Evolutionary conservation across 768 basidiomycete species (phyloP), one percentile per base, ranked within the genome.

Genomic region (Boletus sensibilis): DNA sequence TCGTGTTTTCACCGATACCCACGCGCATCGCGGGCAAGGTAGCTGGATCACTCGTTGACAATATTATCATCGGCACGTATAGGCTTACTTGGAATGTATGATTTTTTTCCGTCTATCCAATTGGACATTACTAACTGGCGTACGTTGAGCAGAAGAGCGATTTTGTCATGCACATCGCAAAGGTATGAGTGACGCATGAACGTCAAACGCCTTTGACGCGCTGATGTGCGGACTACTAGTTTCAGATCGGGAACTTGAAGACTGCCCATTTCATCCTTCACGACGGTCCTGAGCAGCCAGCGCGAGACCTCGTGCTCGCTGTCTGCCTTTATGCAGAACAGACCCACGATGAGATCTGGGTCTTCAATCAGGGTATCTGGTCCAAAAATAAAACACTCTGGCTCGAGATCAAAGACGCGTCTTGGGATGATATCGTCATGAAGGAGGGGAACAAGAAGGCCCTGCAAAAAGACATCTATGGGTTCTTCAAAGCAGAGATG

Each of bases 381-480:
- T 51, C 59, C 20, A 90, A 91, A 64, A 79, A 83, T 62, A 76
- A 75, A 46, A 63, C 62, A 0, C 79, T 92, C 14, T 92, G 87
- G 87, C 45, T 57, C 4, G 79, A 82, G 59, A 69, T 87, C 20
- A 83, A 86, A 66, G 80, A 80, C 60, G 86, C 86, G 1, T 75
- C 83, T 64, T 92, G 90, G 90, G 76, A 83, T 27, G 86, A 90
- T 57, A 82, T 92, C 34, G 83, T 92, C 50, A 77, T 92, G 57
- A 84, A 86, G 56, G 80, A 84, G 0, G 76, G 78, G 7, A 87
- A 86, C 74, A 94, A 94, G 74, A 73, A 73, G 34, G 73, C 76
- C 2, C 57, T 94, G 23, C 79, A 86, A 72, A 86, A 89, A 63
- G 92, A 94, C 45, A 76, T 93, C 10, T 80, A 82, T 33, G 88